A percentile compares a stretch with the other conserved stretches of the same genome.
Conservation (phyloP, 148 eudicot genomes). For the Heliamphora exappendiculata region DNA sequence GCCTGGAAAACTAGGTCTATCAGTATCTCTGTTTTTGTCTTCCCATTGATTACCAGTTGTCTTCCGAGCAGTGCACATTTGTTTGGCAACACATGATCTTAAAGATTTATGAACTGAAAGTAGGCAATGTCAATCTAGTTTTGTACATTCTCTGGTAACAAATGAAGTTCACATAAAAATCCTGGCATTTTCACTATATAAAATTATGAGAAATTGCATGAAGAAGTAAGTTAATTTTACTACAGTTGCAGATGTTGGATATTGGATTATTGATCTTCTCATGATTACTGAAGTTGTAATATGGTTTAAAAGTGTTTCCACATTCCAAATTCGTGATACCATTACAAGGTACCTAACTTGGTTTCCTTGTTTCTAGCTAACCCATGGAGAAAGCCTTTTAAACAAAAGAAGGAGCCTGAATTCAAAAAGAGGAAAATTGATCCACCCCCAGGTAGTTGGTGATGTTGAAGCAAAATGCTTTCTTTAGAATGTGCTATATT, state of each 20-base stretch:
- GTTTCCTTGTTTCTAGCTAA: conserved; percentile 34
- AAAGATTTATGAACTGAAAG: not conserved
- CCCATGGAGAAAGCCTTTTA: conserved; percentile 50
- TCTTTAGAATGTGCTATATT: not conserved
- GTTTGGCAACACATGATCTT: not conserved
- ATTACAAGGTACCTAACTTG: not conserved
- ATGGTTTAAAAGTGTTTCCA: not conserved
- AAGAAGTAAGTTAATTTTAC: not conserved
- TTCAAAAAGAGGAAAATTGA: conserved; percentile 63
- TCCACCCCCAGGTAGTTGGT: conserved; percentile 55
- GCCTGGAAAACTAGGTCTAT: too few relatives aligned
- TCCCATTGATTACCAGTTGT: not conserved
- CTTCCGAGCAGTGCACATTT: not conserved
- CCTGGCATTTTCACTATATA: not conserved
- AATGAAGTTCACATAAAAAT: conserved; percentile 3
- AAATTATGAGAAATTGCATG: not conserved
- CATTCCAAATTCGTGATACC: not conserved
- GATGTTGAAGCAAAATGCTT: not conserved
- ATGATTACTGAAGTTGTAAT: not conserved
- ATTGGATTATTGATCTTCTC: not conserved
- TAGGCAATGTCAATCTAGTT: not conserved
- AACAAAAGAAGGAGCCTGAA: conserved; percentile 71
- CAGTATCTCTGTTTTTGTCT: too few relatives aligned
- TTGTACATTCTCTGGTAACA: not conserved
- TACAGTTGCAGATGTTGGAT: not conserved